Evolutionary conservation across 2,329 filamentous ascomycete species (phyloP).

Genomic region (Penicillium decumbens): DNA sequence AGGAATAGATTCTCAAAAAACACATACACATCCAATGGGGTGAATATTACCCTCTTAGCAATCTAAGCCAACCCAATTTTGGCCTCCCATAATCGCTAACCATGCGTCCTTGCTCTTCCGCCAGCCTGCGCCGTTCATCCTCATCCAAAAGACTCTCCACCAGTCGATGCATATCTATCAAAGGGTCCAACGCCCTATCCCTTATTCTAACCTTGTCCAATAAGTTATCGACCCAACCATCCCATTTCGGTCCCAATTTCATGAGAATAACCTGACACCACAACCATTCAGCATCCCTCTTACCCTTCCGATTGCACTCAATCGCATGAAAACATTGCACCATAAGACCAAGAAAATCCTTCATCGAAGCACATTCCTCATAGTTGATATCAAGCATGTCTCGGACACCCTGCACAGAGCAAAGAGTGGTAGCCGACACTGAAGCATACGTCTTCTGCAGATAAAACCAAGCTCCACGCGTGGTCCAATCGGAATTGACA

Average conservation of each 20-base stretch:
- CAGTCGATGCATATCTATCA: neutral
- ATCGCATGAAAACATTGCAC: slow-evolving; percentile 1
- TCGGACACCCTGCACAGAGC: slow-evolving; percentile 1
- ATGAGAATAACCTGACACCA: slow-evolving; percentile 9
- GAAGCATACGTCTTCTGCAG: neutral
- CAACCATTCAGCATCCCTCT: slow-evolving; percentile 2
- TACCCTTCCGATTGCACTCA: slow-evolving; percentile 6
- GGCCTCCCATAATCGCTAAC: neutral
- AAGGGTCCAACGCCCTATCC: neutral
- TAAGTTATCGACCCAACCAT: slow-evolving; percentile 1
- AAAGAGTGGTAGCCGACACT: neutral
- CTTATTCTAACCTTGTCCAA: neutral
- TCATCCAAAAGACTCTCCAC: neutral
- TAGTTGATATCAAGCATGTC: slow-evolving; percentile 2
- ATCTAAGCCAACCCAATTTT: neutral
- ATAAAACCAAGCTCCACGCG: slow-evolving; percentile 1
- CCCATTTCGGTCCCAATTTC: slow-evolving; percentile 5
- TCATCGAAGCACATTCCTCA: slow-evolving; percentile 3
- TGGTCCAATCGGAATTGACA: neutral
- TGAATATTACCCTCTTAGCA: too few species aligned
- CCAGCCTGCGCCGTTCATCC: neutral
- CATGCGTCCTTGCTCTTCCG: neutral
- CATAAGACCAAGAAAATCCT: slow-evolving; percentile 7
- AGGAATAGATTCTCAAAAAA: too few species aligned
- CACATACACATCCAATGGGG: too few species aligned